A percentile compares a stretch with the other conserved stretches of the same genome.
phyloP scores from a whole-genome alignment of 768 basidiomycete genomes.

The Pilatotrama ljubarskyi region DNA sequence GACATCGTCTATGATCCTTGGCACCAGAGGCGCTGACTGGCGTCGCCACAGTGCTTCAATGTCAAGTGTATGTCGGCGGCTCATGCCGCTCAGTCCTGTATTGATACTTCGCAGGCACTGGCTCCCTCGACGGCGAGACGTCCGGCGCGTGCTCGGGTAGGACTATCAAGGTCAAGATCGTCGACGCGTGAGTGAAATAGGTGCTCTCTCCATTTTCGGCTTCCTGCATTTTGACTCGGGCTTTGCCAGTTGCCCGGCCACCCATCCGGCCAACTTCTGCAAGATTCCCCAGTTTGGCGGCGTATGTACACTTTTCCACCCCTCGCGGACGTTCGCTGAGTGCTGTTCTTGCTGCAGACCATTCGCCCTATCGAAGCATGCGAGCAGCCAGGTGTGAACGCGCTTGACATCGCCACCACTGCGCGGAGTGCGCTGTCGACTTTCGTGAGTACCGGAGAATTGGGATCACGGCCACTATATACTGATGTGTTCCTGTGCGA shows the following conservation, averaged over 20 bases:
- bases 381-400: conserved; percentile 34
- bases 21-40: background rate
- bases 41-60: conserved; percentile 29
- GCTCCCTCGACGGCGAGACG: conserved; percentile 32
- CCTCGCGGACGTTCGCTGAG: background rate
- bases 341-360: conserved; percentile 16
- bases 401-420: conserved; percentile 36
- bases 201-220: too few relatives aligned
- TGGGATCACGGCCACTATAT: too few relatives aligned
- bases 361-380: conserved; percentile 33
- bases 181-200: conserved; percentile 32
- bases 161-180: conserved; percentile 37
- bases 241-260: conserved; percentile 31
- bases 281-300: conserved; percentile 32
- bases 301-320: conserved; percentile 2
- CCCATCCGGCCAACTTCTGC: conserved; percentile 40
- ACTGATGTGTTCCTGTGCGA: background rate
- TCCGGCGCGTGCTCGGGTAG: conserved; percentile 31
- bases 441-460: conserved; percentile 27
- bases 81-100: background rate
- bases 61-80: conserved; percentile 26
- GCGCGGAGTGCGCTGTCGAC: conserved; percentile 35
- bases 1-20: background rate
- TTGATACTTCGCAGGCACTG: conserved; percentile 19
- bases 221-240: too few relatives aligned